Evolutionary conservation across 2,329 filamentous ascomycete genomes (phyloP), one percentile per base, ranked within the genome.

Genomic region (Penicillium brasilianum): DNA sequence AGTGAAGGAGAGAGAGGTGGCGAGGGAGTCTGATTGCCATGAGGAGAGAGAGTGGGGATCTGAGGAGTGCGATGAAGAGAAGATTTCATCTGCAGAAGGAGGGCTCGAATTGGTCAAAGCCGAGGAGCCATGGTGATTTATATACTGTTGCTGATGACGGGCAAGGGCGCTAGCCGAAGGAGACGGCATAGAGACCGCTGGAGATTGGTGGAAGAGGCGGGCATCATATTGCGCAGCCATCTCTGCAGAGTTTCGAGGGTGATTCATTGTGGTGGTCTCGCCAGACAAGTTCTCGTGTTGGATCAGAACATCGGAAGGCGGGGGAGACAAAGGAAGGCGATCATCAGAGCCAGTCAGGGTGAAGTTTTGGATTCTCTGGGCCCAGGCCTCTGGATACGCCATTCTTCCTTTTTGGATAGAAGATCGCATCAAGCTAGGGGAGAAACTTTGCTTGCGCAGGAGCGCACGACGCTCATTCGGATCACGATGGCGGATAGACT

Each of bases 351-450:
- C 72, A 51, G 82, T 80, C 46, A 85, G 73, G 62, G 78, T 78
- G 69, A 85, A 85, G 62, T 82, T 82, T 60, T 85, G 81, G 48
- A 86, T 77, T 60, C 83, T 82, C 65, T 84, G 80, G 41, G 80
- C 77, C 85, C 85, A 87, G 50, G 75, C 69, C 53, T 80, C 72
- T 72, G 78, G 69, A 78, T 77, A 77, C 50, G 73, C 73, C 75
- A 77, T 78, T 65, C 71, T 79, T 61, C 67, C 69, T 61, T 81
- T 72, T 74, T 79, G 74, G 77, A 81, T 79, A 22, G 82, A 81
- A 43, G 84, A 80, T 67, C 80, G 83, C 80, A 85, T 85, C 80
- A 86, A 83, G 68, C 82, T 85, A 46, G 82, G 78, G 25, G 77
- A 81, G 59, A 74, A 75, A 66, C 70, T 82, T 71, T 77, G 78